Conservation (phyloP, 108 stramenopile genomes). For the Pseudonitzschia pungens region DNA sequence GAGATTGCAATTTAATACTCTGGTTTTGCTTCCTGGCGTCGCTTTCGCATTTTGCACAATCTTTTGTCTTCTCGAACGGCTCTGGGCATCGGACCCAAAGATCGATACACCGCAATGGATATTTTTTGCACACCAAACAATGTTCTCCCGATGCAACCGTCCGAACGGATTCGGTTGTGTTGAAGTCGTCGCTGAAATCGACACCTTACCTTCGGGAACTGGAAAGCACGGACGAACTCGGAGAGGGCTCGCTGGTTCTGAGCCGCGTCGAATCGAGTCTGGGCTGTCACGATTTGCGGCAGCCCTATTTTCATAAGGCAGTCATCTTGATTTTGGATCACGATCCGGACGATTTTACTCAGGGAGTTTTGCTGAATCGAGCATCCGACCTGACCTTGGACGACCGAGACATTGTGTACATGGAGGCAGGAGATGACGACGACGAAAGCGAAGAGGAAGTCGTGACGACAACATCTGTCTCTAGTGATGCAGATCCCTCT, state of each 20-base stretch:
- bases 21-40: too few species aligned
- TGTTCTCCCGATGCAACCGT: too few species aligned
- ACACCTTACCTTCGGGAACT: background rate
- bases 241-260: slow-evolving; percentile 60
- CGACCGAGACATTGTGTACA: slow-evolving; percentile 42
- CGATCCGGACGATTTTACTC: slow-evolving; percentile 52
- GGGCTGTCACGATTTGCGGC: slow-evolving; percentile 48
- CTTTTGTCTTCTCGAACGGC: too few species aligned
- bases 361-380: slow-evolving; percentile 59
- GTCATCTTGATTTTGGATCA: slow-evolving; percentile 60
- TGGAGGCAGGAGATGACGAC: slow-evolving; percentile 35
- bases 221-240: slow-evolving; percentile 19
- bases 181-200: background rate
- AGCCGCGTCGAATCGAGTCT: slow-evolving; percentile 35
- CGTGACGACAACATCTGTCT: background rate
- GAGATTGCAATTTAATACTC: too few species aligned
- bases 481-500: slow-evolving; percentile 10
- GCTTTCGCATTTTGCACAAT: too few species aligned
- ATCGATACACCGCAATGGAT: too few species aligned
- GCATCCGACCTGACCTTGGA: slow-evolving; percentile 37
- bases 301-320: slow-evolving; percentile 59
- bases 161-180: too few species aligned
- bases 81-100: too few species aligned
- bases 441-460: slow-evolving; percentile 13
- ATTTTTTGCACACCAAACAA: too few species aligned